Percentiles rank a stretch among this genome's conserved stretches.
These are phyloP conservation scores for Naganishia antarctica DNA, from an alignment of 768 basidiomycete genomes.

Conservation along the genomic window DNA sequence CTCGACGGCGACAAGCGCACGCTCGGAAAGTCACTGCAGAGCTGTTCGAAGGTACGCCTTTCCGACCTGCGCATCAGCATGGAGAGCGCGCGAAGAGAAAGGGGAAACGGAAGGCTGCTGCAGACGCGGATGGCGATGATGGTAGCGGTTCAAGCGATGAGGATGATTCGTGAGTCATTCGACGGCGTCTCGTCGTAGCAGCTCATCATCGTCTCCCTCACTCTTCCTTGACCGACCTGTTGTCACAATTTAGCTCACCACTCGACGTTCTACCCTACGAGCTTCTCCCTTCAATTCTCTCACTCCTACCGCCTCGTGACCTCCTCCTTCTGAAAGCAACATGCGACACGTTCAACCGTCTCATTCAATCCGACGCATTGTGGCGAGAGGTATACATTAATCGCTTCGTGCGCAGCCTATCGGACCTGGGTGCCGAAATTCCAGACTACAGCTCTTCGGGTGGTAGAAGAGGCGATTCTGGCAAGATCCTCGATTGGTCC, in stretches of 20 bases:
- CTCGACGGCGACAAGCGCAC: background rate
- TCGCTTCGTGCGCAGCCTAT: conserved; percentile 30
- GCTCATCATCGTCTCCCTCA: too few relatives aligned
- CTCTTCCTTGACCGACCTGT: too few relatives aligned
- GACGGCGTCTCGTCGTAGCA: too few relatives aligned
- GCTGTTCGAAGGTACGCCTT: conserved; percentile 4
- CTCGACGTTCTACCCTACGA: conserved; percentile 22
- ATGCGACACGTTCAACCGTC: conserved; percentile 32
- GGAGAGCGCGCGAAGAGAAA: conserved; percentile 18
- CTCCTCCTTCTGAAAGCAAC: conserved; percentile 17
- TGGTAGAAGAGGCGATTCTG: background rate
- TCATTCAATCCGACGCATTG: conserved; percentile 37
- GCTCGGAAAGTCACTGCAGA: background rate
- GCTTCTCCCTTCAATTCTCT: conserved; percentile 22
- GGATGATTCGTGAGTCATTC: background rate
- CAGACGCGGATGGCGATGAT: background rate
- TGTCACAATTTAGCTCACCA: conserved; percentile 8
- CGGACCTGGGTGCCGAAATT: background rate
- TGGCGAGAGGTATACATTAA: conserved; percentile 44
- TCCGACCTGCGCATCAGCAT: conserved; percentile 15
- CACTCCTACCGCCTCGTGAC: conserved; percentile 25
- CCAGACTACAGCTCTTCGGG: conserved; percentile 17
- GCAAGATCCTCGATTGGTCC: background rate
- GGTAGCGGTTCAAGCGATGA: background rate
- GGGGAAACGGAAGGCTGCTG: conserved; percentile 13